phyloP scores from a whole-genome alignment of 345 rosid species.

The Eucalyptus polyanthemos region DNA sequence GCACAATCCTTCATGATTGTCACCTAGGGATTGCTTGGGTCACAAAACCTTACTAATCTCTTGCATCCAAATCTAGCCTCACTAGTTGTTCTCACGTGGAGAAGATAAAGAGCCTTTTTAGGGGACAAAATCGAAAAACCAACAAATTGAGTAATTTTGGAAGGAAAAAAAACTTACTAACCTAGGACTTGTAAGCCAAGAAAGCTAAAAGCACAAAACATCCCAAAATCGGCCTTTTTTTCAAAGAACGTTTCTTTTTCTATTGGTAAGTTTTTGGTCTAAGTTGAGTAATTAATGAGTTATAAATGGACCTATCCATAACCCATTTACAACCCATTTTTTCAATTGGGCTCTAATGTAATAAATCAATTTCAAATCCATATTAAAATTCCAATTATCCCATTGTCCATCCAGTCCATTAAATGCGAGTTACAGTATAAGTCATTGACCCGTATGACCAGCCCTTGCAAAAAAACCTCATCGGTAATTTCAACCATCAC shows the following conservation, averaged over 20 bases:
- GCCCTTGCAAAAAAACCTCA: background rate
- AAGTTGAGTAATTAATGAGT: background rate
- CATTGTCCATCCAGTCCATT: background rate
- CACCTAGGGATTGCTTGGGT: background rate
- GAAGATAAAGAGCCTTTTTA: too few species aligned
- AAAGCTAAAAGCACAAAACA: too few species aligned
- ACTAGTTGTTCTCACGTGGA: rapidly evolving
- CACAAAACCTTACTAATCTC: background rate
- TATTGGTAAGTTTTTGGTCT: background rate
- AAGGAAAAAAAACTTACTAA: too few species aligned
- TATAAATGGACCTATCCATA: background rate
- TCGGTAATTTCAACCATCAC: background rate
- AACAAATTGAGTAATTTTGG: too few species aligned
- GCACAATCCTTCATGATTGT: background rate
- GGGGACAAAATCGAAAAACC: too few species aligned
- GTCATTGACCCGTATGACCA: too few species aligned
- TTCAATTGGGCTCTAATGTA: background rate
- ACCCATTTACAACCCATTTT: background rate
- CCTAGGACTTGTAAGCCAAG: too few species aligned
- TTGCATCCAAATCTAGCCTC: too few species aligned
- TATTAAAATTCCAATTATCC: background rate
- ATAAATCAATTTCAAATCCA: background rate
- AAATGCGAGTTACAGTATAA: too few species aligned
- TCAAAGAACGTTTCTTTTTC: too few species aligned
- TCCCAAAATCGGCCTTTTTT: too few species aligned